These are phyloP conservation scores for Fusarium devonianum DNA, from an alignment of 2,329 filamentous ascomycete genomes.

Conservation along the genomic window DNA sequence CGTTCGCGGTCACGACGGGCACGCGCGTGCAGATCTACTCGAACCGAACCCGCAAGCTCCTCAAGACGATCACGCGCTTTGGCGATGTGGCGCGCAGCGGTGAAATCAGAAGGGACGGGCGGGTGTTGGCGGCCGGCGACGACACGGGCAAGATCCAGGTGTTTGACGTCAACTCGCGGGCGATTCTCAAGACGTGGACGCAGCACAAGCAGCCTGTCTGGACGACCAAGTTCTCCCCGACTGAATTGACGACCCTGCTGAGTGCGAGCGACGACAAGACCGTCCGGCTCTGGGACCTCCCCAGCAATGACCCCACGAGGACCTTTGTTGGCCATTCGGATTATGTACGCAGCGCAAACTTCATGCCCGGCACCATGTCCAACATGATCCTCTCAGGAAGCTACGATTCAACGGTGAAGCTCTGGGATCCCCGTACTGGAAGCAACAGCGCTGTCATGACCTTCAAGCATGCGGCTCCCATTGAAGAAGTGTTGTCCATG, in stretches of 20 bases:
- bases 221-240: slow-evolving; percentile 89
- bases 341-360: slow-evolving; percentile 87
- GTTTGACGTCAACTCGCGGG: slow-evolving; percentile 86
- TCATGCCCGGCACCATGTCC: slow-evolving; percentile 77
- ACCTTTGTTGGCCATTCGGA: slow-evolving; percentile 89
- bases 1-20: slow-evolving; percentile 94
- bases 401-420: slow-evolving; percentile 90
- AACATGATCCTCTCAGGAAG: slow-evolving; percentile 86
- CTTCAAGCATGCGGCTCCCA: slow-evolving; percentile 90
- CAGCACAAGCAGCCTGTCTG: slow-evolving; percentile 95
- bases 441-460: slow-evolving; percentile 77
- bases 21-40: slow-evolving; percentile 94
- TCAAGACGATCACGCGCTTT: slow-evolving; percentile 95
- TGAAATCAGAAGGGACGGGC: slow-evolving; percentile 86
- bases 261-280: slow-evolving; percentile 92
- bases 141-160: slow-evolving; percentile 93
- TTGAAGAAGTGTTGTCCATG: slow-evolving; percentile 89
- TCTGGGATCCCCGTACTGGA: slow-evolving; percentile 89
- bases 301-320: slow-evolving; percentile 75
- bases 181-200: slow-evolving; percentile 94
- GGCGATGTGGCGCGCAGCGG: slow-evolving; percentile 89
- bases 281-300: slow-evolving; percentile 92
- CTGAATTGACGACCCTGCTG: slow-evolving; percentile 85
- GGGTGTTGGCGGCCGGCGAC: slow-evolving; percentile 89
- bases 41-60: slow-evolving; percentile 85